phyloP scores from a whole-genome alignment of 805 yeast genomes.

The Lipomyces anomalus region DNA sequence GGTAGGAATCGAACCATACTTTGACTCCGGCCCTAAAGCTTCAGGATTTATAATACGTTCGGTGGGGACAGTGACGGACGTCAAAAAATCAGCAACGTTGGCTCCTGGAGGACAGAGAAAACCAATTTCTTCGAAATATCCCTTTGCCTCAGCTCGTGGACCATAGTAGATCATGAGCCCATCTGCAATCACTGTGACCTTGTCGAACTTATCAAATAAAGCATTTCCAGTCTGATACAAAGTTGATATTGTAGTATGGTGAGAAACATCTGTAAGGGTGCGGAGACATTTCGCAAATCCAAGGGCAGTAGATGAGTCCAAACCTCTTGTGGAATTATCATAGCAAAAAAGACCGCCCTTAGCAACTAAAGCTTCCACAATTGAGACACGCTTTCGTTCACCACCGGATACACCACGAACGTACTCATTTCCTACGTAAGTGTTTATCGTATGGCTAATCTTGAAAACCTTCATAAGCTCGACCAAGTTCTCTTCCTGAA shows the following conservation, averaged over 20 bases:
- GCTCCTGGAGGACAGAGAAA: constrained; percentile 58
- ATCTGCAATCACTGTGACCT: constrained; percentile 53
- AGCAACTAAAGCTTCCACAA: constrained; percentile 67
- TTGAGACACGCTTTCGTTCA: constrained; percentile 77
- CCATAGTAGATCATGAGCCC: constrained; percentile 65
- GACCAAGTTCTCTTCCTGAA: constrained; percentile 74
- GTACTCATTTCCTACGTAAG: constrained; percentile 43
- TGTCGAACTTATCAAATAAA: constrained; percentile 58
- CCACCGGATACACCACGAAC: constrained; percentile 58
- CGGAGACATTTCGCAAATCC: constrained; percentile 66
- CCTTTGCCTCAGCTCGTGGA: constrained; percentile 47
- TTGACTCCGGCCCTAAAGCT: constrained; percentile 34
- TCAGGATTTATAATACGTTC: constrained; percentile 51
- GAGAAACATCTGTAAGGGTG: constrained; percentile 49
- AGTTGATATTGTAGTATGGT: constrained; percentile 58
- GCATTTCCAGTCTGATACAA: constrained; percentile 66
- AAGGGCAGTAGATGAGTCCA: constrained; percentile 78
- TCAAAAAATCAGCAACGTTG: constrained; percentile 65
- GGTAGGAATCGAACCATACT: constrained; percentile 43
- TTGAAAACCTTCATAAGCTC: constrained; percentile 48
- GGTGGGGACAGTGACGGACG: constrained; percentile 61
- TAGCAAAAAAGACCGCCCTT: constrained; percentile 62
- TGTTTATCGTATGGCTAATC: constrained; percentile 37
- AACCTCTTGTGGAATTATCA: constrained; percentile 83
- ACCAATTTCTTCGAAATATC: constrained; percentile 61